Evolutionary conservation across 768 basidiomycete genomes (phyloP), one percentile per base, ranked within the genome.

Genomic region (Harrya chromipes): DNA sequence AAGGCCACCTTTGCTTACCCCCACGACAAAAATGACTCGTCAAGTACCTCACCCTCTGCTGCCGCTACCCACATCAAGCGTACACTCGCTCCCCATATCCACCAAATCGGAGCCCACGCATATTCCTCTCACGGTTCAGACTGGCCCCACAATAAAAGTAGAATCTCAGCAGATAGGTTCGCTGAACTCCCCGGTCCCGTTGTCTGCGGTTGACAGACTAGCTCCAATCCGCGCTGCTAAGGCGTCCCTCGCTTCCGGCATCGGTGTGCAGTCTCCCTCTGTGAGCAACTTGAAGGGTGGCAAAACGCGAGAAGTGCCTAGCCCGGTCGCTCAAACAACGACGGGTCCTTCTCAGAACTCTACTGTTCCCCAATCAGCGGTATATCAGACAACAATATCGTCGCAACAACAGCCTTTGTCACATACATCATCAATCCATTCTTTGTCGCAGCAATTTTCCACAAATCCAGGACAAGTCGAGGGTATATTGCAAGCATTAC

Each of bases 211-310:
- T 24, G 66, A 68, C 33, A 70, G 63, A 50, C 54, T 70, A 6
- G 66, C 68, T 4, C 66, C 66, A 19, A 68, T 68, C 51, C 66
- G 66, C 23, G 68, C 68, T 23, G 66, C 57, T 6, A 68, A 70
- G 41, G 66, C 64, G 1, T 53, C 59, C 8, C 53, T 70, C 26
- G 33, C 33, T 14, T 47, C 56, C 27, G 35, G 48, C 33, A n/a
- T 41, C 24, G 33, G 41, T n/a, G 4, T 20, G n/a, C 51, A 53
- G 41, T 50, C 59, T 20, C 51, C 29, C 12, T 29, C 61, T 44
- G 46, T 33, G 42, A 44, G 13, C 29, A 36, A n/a, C n/a, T n/a
- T n/a, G n/a, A n/a, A 17, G 14, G 29, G 6, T 17, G 31, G 16
- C 9, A 54, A 57, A 21, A 12, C 7, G 6, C 21, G 17, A 39